Evolutionary conservation across 176 grass and related monocot genomes (phyloP), one percentile per base, ranked within the genome.

Genomic region (Triticum timopheevii): DNA sequence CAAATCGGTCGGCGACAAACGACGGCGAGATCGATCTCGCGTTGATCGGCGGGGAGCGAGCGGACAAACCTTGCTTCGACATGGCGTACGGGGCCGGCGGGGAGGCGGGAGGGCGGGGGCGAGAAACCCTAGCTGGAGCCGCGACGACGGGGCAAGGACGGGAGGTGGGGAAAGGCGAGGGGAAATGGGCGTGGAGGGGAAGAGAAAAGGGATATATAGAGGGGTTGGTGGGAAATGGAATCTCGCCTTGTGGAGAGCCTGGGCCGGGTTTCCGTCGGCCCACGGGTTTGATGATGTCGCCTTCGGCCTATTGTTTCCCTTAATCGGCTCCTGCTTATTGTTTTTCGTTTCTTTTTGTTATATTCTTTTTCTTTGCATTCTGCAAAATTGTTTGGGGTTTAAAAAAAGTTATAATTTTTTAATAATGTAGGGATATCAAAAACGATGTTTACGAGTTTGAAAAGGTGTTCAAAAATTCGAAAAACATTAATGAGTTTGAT

Each of bases 1-100:
- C 16, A n/a, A 47, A 79, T 61, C 58, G 2, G 85, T 78, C 72
- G 35, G 28, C 65, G 13, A 3, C 50, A 0, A 39, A 8, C 58
- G n/a, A 0, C 56, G 25, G 61, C 20, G 0, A 23, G 81, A 76
- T 66, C 67, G 76, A 80, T 59, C 67, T 3, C 33, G 4, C 17
- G 34, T 2, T 0, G 13, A 64, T 19, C 68, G 13, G 8, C 0
- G 16, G 31, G 36, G 0, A 15, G 7, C 8, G 13, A 12, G 23
- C 1, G 1, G 2, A 84, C 61, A 9, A 4, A 85, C 89, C 89
- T 91, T 91, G 89, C 85, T 88, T 91, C 69, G 89, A 91, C 89
- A 91, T 91, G 89, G 69, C 49, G 0, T 73, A 10, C 1, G 38
- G 72, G 73, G 22, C 45, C 8, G 39, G 13, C 8, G 5, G 20